Evolutionary conservation across 345 rosid genomes (phyloP).

Genomic region (Luvunga scandens): DNA sequence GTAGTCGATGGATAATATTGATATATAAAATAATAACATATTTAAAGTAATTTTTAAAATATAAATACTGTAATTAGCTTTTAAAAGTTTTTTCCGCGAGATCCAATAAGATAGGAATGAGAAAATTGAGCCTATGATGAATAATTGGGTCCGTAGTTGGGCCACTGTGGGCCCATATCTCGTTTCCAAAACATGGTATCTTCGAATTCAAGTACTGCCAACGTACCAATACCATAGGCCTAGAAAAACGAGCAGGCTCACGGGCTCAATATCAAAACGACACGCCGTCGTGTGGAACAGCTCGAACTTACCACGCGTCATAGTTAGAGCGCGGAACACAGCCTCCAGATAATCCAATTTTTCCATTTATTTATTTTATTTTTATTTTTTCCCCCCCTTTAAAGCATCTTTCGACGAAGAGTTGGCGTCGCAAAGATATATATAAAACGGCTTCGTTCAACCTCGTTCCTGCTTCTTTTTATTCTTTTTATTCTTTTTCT

Average conservation of each 20-base stretch:
- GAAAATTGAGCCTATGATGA: neutral
- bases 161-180: neutral
- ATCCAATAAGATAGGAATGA: too few relatives aligned
- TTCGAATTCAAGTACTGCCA: neutral
- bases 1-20: too few relatives aligned
- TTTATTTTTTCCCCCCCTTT: neutral
- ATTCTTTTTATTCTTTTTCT: neutral
- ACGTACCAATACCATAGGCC: neutral
- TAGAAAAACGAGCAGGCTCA: neutral
- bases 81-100: too few relatives aligned
- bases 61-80: too few relatives aligned
- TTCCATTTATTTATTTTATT: neutral
- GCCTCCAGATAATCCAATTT: neutral
- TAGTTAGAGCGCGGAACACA: neutral
- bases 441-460: slow-evolving; percentile 42
- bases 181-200: neutral
- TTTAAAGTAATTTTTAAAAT: too few relatives aligned
- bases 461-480: neutral
- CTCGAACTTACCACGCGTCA: neutral
- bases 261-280: neutral
- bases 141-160: neutral
- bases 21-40: too few relatives aligned
- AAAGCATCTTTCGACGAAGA: slow-evolving; percentile 1
- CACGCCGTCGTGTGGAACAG: neutral
- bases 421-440: slow-evolving; percentile 23